These are phyloP conservation scores for Hippophae tibetana DNA, from an alignment of 306 rosid species.

Conservation along the genomic window DNA sequence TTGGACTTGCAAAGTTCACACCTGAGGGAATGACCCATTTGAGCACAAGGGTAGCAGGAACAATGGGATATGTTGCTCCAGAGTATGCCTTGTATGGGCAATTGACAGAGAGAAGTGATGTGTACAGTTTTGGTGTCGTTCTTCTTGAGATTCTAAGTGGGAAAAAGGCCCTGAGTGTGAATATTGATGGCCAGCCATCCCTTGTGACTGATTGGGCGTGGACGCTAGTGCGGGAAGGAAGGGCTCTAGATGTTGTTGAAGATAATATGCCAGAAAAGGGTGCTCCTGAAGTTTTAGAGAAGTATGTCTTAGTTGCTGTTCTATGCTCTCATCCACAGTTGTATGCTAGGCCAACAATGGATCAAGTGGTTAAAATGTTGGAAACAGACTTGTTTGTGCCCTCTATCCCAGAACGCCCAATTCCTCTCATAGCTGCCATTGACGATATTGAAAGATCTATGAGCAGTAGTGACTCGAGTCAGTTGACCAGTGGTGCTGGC, in stretches of 20 bases:
- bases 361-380: constrained; percentile 87
- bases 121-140: constrained; percentile 79
- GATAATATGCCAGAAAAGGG: constrained; percentile 62
- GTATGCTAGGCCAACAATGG: constrained; percentile 96
- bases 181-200: constrained; percentile 39
- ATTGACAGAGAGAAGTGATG: constrained; percentile 85
- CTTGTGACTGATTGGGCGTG: constrained; percentile 88
- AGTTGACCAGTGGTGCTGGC: constrained; percentile 48
- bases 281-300: constrained; percentile 58
- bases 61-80: constrained; percentile 95
- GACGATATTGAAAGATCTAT: constrained; percentile 62
- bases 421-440: constrained; percentile 60
- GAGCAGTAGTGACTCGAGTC: constrained; percentile 45
- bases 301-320: constrained; percentile 70
- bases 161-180: constrained; percentile 59
- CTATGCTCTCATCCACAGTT: constrained; percentile 91
- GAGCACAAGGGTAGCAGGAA: constrained; percentile 97
- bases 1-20: constrained; percentile 84
- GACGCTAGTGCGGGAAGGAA: constrained; percentile 61
- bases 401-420: constrained; percentile 62
- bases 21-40: constrained; percentile 88
- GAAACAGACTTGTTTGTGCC: constrained; percentile 79
- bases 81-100: constrained; percentile 95
- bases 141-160: constrained; percentile 94
- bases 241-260: constrained; percentile 68